These are phyloP conservation scores for Agroathelia rolfsii DNA, from an alignment of 1,284 basidiomycete genomes.

Conservation along the genomic window DNA sequence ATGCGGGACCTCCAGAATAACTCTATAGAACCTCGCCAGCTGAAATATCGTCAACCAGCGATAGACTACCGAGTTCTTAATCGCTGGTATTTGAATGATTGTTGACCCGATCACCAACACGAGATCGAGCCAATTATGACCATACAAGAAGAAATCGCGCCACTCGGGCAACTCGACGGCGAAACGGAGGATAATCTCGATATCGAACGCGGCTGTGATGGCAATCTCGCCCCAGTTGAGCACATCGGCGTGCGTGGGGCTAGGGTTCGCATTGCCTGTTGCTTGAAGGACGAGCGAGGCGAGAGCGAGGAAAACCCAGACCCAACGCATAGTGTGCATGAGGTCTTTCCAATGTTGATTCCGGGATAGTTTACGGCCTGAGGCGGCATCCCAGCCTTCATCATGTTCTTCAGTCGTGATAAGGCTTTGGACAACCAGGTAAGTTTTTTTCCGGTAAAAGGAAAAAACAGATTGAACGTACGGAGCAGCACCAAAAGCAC, in stretches of 20 bases:
- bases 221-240: conserved; percentile 66
- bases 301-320: conserved; percentile 75
- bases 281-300: conserved; percentile 73
- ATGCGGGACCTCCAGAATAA: conserved; percentile 82
- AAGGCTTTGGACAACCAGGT: no score
- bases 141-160: conserved; percentile 64
- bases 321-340: conserved; percentile 56
- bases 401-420: conserved; percentile 47
- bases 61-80: conserved; percentile 60
- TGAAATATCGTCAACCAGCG: conserved; percentile 92
- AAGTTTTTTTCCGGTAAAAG: no score
- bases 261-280: conserved; percentile 53
- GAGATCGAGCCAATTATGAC: conserved; percentile 73
- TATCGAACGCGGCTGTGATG: conserved; percentile 79
- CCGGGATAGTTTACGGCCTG: conserved; percentile 31
- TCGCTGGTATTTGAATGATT: conserved; percentile 81
- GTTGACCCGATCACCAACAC: conserved; percentile 74
- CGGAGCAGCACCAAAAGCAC: conserved; percentile 84
- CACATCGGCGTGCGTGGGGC: conserved; percentile 33
- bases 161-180: conserved; percentile 73
- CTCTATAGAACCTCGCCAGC: conserved; percentile 84
- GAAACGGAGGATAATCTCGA: conserved; percentile 81
- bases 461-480: conserved; percentile 20
- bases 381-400: conserved; percentile 47
- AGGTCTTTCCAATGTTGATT: conserved; percentile 42